These are phyloP conservation scores for Nakazawaea ishiwadae DNA, from an alignment of 805 yeast genomes.

Conservation along the genomic window DNA sequence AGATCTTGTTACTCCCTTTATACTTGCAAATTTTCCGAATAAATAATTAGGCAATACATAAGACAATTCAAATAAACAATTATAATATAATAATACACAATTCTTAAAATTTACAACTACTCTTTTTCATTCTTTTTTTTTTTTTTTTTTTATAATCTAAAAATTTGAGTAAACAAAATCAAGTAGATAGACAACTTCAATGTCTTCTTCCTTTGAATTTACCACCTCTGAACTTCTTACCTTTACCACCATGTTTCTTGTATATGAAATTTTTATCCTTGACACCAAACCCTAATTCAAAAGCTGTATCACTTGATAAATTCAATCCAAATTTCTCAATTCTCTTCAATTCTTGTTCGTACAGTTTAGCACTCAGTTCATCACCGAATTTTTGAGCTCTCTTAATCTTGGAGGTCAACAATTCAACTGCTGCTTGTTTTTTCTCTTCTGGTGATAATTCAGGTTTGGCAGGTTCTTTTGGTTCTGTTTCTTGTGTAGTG, in stretches of 20 bases:
- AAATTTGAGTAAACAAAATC: too few relatives aligned
- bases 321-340: conserved; percentile 84
- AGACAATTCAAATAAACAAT: too few relatives aligned
- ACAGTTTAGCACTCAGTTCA: conserved; percentile 42
- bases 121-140: too few relatives aligned
- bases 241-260: neutral
- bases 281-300: conserved; percentile 52
- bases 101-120: too few relatives aligned
- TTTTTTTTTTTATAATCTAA: too few relatives aligned
- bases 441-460: conserved; percentile 63
- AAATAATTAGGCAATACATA: too few relatives aligned
- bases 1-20: too few relatives aligned
- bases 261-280: conserved; percentile 9
- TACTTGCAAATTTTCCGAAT: too few relatives aligned
- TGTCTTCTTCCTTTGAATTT: neutral
- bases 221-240: neutral
- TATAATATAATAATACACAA: too few relatives aligned
- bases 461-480: conserved; percentile 21
- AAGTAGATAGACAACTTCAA: neutral
- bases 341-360: conserved; percentile 61
- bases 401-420: conserved; percentile 59
- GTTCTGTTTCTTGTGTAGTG: conserved; percentile 1
- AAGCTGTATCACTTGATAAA: conserved; percentile 58
- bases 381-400: conserved; percentile 79
- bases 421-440: conserved; percentile 61